Conservation (phyloP, 768 basidiomycete species). For the Sutorius australiensis region DNA sequence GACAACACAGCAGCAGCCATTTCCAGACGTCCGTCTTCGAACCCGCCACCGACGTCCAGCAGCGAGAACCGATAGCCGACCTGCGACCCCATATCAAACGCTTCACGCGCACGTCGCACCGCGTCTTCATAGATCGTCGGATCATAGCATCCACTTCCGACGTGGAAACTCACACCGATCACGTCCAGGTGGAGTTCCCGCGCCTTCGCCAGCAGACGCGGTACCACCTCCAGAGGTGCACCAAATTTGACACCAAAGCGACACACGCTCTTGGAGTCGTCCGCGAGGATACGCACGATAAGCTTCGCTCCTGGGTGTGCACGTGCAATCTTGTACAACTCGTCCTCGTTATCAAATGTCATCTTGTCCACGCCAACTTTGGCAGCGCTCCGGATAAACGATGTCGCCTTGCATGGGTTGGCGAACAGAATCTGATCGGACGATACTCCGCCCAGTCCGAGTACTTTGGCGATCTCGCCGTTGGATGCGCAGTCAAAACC, state of each 20-base stretch:
- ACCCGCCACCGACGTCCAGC: conserved; percentile 95
- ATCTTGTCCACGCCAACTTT: conserved; percentile 80
- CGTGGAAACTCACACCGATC: conserved; percentile 95
- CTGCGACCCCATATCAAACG: conserved; percentile 83
- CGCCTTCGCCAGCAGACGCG: conserved; percentile 74
- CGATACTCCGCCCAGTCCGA: conserved; percentile 67
- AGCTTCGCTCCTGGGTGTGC: conserved; percentile 79
- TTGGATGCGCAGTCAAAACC: conserved; percentile 98
- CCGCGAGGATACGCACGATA: conserved; percentile 93
- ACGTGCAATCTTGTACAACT: conserved; percentile 88
- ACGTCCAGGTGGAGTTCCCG: conserved; percentile 78
- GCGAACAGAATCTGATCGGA: conserved; percentile 91
- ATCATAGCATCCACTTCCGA: conserved; percentile 96
- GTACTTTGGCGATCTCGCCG: conserved; percentile 82
- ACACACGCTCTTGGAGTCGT: conserved; percentile 93
- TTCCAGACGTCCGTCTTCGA: conserved; percentile 86
- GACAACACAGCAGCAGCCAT: conserved; percentile 67
- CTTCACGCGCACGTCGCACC: conserved; percentile 71
- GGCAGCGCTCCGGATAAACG: conserved; percentile 85
- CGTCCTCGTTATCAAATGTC: conserved; percentile 99
- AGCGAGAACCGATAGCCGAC: conserved; percentile 80
- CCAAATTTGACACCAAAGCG: conserved; percentile 95
- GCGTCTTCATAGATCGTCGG: conserved; percentile 88
- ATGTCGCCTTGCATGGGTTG: conserved; percentile 96
- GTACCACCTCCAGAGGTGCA: conserved; percentile 80